Base-by-base conservation (phyloP, 495 filamentous ascomycete species). In the Penicillium cataractarum region DNA sequence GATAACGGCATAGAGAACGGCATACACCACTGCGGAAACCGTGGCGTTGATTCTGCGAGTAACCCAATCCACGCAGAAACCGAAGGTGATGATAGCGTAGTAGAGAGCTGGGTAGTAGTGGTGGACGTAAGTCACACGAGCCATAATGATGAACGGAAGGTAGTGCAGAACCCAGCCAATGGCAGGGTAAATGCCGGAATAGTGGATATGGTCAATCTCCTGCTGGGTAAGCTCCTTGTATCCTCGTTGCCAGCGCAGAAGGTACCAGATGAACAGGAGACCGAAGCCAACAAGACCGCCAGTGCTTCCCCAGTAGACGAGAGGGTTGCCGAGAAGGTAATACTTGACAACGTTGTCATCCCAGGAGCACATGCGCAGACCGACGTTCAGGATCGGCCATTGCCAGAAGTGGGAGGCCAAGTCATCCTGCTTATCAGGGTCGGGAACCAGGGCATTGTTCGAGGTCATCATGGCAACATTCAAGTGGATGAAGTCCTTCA, bases 381-480 rank as follows among this genome's bases (percentile, higher is more conserved):
- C 95, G 60, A 99, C 95, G 72, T 98, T 82, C 31, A 99, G 84
- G 65, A 99, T 87, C 27, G 95, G 95, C 95, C 95, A 99, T 76
- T 99, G 94, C 95, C 95, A 99, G 80, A 93, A 97, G 60, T 93
- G 85, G 21, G 95, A 98, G 46, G 95, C 96, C 31, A 99, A 83
- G 72, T 99, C 95, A 72, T 99, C 95, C 77, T 98, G 95, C 83
- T 99, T 99, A 76, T 99, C 95, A 4, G 95, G 96, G 70, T 99
- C 96, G 12, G 95, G 95, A 46, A 99, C 93, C 22, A 99, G 86
- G 40, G 95, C 95, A 73, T 99, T 99, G 81, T 99, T 99, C 15
- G 96, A 98, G 19, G 95, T 99, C 96, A 98, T 97, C 95, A 99
- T 99, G 57, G 96, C 95, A 60, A 99, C 95, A 76, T 99, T 99